Percentiles rank a stretch among this genome's conserved stretches.
Evolutionary conservation across 768 basidiomycete genomes (phyloP).

Genomic region (Termitomyces sp.): DNA sequence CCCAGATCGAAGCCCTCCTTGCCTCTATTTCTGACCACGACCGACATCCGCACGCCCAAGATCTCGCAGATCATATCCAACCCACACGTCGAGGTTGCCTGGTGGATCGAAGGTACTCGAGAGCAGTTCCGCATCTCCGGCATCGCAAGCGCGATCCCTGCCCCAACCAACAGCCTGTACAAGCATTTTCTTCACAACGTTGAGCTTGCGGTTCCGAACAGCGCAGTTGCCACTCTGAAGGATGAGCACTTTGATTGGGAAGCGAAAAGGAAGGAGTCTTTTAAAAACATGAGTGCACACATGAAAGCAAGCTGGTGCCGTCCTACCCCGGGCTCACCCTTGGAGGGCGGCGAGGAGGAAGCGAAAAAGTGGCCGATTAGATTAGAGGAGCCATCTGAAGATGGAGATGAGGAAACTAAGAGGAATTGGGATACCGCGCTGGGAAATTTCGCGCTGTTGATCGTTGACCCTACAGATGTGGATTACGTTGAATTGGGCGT

Average conservation of each 20-base stretch:
- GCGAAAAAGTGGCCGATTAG: conserved; percentile 58
- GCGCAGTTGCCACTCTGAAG: conserved; percentile 30
- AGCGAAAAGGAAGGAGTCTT: conserved; percentile 53
- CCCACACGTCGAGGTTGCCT: conserved; percentile 57
- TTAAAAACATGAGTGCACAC: conserved; percentile 52
- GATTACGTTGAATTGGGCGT: conserved; percentile 65
- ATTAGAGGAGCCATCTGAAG: conserved; percentile 46
- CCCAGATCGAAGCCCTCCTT: conserved; percentile 38
- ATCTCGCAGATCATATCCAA: conserved; percentile 50
- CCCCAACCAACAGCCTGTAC: conserved; percentile 36
- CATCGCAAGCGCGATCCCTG: conserved; percentile 51
- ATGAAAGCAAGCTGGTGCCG: conserved; percentile 75
- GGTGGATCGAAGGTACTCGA: conserved; percentile 66
- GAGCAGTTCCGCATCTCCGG: conserved; percentile 78
- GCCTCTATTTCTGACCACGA: conserved; percentile 64
- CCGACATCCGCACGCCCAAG: conserved; percentile 74
- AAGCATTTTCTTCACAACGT: conserved; percentile 28
- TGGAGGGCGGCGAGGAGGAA: conserved; percentile 53
- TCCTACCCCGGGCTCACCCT: conserved; percentile 57
- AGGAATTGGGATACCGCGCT: conserved; percentile 52
- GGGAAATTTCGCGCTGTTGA: conserved; percentile 65
- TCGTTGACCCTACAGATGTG: conserved; percentile 68
- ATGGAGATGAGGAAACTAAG: conserved; percentile 38
- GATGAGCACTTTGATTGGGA: conserved; percentile 64
- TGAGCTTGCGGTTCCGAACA: conserved; percentile 11